Evolutionary conservation across 805 yeast genomes (phyloP).

Genomic region (Metschnikowia picachoensis): DNA sequence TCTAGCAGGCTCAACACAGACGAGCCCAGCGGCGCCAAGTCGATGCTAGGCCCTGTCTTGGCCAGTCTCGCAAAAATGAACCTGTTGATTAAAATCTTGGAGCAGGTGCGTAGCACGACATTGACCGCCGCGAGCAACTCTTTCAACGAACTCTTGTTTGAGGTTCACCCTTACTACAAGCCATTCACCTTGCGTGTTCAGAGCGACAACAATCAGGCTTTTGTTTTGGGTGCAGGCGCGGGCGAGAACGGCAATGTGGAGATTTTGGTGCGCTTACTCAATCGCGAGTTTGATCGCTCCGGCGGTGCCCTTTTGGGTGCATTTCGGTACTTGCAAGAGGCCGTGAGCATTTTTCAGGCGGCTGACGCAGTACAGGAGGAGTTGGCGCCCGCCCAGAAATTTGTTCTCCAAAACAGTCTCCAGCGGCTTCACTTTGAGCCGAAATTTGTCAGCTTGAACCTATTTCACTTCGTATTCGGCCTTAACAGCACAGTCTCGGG

Average conservation of each 20-base stretch:
- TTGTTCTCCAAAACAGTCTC: conserved; percentile 29
- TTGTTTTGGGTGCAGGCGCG: conserved; percentile 6
- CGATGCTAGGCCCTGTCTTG: conserved; percentile 25
- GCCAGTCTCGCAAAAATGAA: conserved; percentile 29
- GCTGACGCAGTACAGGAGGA: conserved; percentile 17
- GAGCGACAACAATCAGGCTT: conserved; percentile 2
- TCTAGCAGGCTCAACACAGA: conserved; percentile 22
- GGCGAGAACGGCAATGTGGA: conserved; percentile 15
- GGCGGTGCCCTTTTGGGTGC: conserved; percentile 27
- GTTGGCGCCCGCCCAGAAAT: conserved; percentile 1
- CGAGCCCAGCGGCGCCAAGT: conserved; percentile 5
- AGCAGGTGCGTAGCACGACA: conserved; percentile 28
- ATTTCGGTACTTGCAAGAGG: conserved; percentile 30
- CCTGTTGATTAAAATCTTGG: conserved; percentile 30
- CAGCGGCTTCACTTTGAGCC: conserved; percentile 30
- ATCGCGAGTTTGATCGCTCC: conserved; percentile 17
- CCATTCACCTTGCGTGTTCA: conserved; percentile 17
- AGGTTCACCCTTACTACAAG: conserved; percentile 23
- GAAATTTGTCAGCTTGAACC: conserved; percentile 27
- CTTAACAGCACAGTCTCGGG: conserved; percentile 25
- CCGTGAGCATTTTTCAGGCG: conserved; percentile 28
- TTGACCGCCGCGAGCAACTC: conserved; percentile 26
- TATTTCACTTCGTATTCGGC: conserved; percentile 29
- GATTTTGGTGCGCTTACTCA: conserved; percentile 23
- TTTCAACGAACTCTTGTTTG: conserved; percentile 26